phyloP scores from a whole-genome alignment of 2,329 filamentous ascomycete genomes.

The Pseudogymnoascus sp. region DNA sequence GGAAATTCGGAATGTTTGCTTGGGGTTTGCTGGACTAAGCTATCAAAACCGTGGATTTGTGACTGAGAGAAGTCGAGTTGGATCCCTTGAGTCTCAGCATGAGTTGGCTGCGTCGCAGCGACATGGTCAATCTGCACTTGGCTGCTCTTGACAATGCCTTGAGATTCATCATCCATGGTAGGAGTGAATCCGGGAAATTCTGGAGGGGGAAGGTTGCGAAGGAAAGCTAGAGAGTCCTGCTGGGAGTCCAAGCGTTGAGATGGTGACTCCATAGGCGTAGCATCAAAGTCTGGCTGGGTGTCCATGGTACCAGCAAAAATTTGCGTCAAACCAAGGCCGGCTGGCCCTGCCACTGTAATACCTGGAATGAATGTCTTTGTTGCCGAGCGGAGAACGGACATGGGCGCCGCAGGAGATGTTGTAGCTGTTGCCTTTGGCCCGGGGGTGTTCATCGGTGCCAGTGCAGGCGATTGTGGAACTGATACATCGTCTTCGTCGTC shows the following conservation, averaged over 20 bases:
- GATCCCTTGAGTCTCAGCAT: slow-evolving; percentile 33
- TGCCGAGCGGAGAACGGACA: slow-evolving; percentile 59
- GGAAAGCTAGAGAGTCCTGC: slow-evolving; percentile 41
- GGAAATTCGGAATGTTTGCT: slow-evolving; percentile 56
- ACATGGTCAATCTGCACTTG: slow-evolving; percentile 32
- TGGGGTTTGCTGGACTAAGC: slow-evolving; percentile 38
- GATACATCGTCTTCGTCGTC: slow-evolving; percentile 29
- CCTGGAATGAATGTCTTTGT: slow-evolving; percentile 64
- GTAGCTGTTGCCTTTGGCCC: slow-evolving; percentile 11
- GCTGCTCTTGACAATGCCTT: slow-evolving; percentile 41
- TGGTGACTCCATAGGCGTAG: slow-evolving; percentile 10
- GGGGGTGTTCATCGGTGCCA: slow-evolving; percentile 19
- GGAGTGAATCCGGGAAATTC: slow-evolving; percentile 38
- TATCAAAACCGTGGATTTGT: slow-evolving; percentile 51
- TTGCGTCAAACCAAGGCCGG: slow-evolving; percentile 71
- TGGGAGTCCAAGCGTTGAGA: slow-evolving; percentile 17
- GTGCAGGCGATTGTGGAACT: slow-evolving; percentile 14
- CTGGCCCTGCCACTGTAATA: slow-evolving; percentile 51
- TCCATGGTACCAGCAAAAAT: slow-evolving; percentile 89
- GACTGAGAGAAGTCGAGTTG: slow-evolving; percentile 53
- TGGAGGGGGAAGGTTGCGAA: slow-evolving; percentile 44
- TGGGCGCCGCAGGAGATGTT: slow-evolving; percentile 44
- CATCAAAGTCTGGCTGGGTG: slow-evolving; percentile 37
- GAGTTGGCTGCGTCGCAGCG: slow-evolving; percentile 34
- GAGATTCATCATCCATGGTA: slow-evolving; percentile 34